These are phyloP conservation scores for Termitomyces sp. DNA, from an alignment of 768 basidiomycete genomes.

Conservation along the genomic window DNA sequence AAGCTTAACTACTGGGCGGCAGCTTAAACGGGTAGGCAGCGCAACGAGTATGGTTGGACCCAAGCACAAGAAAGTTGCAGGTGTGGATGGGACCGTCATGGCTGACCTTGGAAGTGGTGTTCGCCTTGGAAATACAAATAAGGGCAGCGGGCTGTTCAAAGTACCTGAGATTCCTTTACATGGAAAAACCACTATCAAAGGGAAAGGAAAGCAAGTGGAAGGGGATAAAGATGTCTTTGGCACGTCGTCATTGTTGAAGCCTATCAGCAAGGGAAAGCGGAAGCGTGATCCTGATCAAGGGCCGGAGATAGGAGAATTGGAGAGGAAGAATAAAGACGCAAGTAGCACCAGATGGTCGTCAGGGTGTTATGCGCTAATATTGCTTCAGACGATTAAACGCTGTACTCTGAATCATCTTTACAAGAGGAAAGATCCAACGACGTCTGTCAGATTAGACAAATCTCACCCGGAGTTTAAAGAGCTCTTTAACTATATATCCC, in stretches of 20 bases:
- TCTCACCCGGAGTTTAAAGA: conserved; percentile 48
- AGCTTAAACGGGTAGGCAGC: conserved; percentile 13
- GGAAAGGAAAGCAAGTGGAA: conserved; percentile 33
- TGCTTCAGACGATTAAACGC: conserved; percentile 38
- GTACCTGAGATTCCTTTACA: conserved; percentile 39
- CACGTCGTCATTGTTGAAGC: background rate
- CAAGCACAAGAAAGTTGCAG: conserved; percentile 29
- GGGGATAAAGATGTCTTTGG: conserved; percentile 29
- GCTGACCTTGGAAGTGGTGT: conserved; percentile 35
- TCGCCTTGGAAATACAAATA: conserved; percentile 20
- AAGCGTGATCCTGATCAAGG: conserved; percentile 19
- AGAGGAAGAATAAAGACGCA: conserved; percentile 61
- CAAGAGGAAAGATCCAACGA: conserved; percentile 31
- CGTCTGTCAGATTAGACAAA: conserved; percentile 28
- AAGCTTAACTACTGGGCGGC: conserved; percentile 15
- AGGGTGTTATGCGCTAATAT: background rate
- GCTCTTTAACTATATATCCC: conserved; percentile 38
- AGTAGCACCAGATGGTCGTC: conserved; percentile 12
- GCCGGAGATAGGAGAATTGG: conserved; percentile 26
- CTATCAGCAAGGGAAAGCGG: conserved; percentile 22
- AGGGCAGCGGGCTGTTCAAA: conserved; percentile 38
- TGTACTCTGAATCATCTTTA: conserved; percentile 34
- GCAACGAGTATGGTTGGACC: conserved; percentile 3
- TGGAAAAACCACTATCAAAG: conserved; percentile 20
- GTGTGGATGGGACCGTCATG: conserved; percentile 14